These are phyloP conservation scores for Choricystis sp. DNA, from an alignment of 139 green algal species.

Conservation along the genomic window DNA sequence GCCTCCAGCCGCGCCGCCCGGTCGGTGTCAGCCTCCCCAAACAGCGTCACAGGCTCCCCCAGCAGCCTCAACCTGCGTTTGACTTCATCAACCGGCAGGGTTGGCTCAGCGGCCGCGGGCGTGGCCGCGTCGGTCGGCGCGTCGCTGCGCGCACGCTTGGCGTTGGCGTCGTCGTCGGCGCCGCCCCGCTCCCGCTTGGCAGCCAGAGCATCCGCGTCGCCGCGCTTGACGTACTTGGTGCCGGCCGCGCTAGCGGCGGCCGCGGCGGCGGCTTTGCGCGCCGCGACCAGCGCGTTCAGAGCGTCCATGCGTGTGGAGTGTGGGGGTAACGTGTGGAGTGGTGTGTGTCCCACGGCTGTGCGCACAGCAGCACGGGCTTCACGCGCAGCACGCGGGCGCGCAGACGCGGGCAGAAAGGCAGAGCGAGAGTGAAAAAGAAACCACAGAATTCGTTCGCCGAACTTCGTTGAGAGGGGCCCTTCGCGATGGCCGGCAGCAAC, in stretches of 20 bases:
- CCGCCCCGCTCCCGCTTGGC: slow-evolving; percentile 16
- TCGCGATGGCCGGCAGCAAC: too few relatives aligned
- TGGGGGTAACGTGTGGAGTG: too few relatives aligned
- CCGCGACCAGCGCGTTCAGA: slow-evolving; percentile 17
- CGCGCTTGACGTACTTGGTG: slow-evolving; percentile 25
- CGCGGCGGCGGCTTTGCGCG: slow-evolving; percentile 9
- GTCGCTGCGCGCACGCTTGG: background rate
- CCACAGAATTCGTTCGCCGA: too few relatives aligned
- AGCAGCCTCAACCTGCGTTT: slow-evolving; percentile 66
- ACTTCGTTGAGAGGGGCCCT: too few relatives aligned
- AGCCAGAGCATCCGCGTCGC: slow-evolving; percentile 22
- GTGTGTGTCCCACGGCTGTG: too few relatives aligned
- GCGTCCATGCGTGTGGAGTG: slow-evolving; percentile 11
- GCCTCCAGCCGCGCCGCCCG: slow-evolving; percentile 35
- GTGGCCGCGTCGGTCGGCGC: background rate
- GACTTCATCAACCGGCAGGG: slow-evolving; percentile 49
- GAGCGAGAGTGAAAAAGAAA: too few relatives aligned
- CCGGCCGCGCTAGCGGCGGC: slow-evolving; percentile 1
- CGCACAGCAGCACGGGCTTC: too few relatives aligned
- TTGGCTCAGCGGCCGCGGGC: background rate
- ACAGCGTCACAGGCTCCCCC: slow-evolving; percentile 76
- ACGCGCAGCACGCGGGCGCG: too few relatives aligned
- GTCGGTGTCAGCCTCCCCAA: slow-evolving; percentile 64
- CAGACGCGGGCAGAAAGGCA: too few relatives aligned
- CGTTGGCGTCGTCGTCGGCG: background rate